These are phyloP conservation scores for Microsporum audouinii DNA, from an alignment of 2,329 filamentous ascomycete species.

Conservation along the genomic window DNA sequence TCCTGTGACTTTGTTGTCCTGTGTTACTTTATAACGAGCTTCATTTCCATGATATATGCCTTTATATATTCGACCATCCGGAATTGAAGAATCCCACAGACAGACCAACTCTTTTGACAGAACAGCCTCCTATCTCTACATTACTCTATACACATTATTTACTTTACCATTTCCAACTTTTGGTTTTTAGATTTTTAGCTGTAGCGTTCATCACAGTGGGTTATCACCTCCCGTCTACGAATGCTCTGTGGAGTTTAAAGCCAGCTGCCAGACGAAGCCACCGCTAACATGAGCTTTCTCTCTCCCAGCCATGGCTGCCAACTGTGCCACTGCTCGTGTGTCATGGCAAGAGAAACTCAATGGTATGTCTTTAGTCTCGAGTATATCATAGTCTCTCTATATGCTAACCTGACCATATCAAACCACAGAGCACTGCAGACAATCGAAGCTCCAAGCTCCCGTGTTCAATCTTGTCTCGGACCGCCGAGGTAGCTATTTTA, in stretches of 20 bases:
- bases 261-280: background rate
- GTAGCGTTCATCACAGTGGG: background rate
- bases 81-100: background rate
- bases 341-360: constrained; percentile 49
- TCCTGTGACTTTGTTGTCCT: constrained; percentile 2
- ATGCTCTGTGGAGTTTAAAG: background rate
- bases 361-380: constrained; percentile 32
- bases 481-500: constrained; percentile 48
- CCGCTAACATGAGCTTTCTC: background rate
- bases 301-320: constrained; percentile 17
- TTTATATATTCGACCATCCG: background rate
- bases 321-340: constrained; percentile 16
- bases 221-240: background rate
- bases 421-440: constrained; percentile 48
- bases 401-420: constrained; percentile 10
- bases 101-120: background rate
- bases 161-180: background rate
- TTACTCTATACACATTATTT: background rate
- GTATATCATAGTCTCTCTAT: constrained; percentile 6
- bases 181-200: background rate
- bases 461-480: constrained; percentile 63
- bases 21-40: constrained; percentile 6
- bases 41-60: constrained; percentile 1
- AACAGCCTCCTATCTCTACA: background rate
- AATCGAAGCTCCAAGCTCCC: constrained; percentile 43